Evolutionary conservation across 2,329 filamentous ascomycete species (phyloP).

Genomic region (Madurella mycetomatis): DNA sequence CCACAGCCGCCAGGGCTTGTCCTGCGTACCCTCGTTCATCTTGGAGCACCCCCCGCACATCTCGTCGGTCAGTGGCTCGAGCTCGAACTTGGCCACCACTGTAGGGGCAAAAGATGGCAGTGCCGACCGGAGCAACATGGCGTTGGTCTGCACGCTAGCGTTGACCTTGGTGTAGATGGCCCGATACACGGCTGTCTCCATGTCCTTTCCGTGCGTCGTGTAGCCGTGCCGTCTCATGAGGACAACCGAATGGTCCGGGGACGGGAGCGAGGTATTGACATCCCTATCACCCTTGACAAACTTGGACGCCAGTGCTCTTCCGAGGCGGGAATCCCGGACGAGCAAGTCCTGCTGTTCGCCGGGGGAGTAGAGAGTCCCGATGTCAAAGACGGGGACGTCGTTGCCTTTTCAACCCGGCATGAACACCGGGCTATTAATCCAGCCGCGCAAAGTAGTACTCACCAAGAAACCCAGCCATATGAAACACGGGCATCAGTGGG

Average conservation of each 20-base stretch:
- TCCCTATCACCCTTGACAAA: background rate
- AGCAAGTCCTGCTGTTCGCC: slow-evolving; percentile 8
- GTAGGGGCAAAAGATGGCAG: background rate
- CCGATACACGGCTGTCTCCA: slow-evolving; percentile 11
- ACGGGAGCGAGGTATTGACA: background rate
- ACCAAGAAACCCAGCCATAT: slow-evolving; percentile 10
- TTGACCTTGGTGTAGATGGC: slow-evolving; percentile 13
- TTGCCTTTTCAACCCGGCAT: background rate
- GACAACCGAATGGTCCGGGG: slow-evolving; percentile 2
- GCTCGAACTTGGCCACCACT: slow-evolving; percentile 1
- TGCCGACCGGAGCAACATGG: slow-evolving; percentile 8
- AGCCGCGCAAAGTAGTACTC: background rate
- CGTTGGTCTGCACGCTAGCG: slow-evolving; percentile 8
- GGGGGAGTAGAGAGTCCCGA: background rate
- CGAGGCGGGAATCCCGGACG: slow-evolving; percentile 2
- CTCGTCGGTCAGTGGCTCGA: slow-evolving; percentile 6
- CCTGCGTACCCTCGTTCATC: slow-evolving; percentile 11
- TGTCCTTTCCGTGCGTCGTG: slow-evolving; percentile 8
- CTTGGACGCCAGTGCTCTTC: slow-evolving; percentile 3
- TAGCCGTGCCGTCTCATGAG: slow-evolving; percentile 9
- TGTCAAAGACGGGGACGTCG: slow-evolving; percentile 5
- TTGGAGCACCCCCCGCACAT: slow-evolving; percentile 3
- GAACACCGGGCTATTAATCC: background rate
- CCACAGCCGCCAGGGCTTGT: slow-evolving; percentile 13
- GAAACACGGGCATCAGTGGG: slow-evolving; percentile 6